These are phyloP conservation scores for Tolypocladium tundrense DNA, from an alignment of 2,329 filamentous ascomycete genomes.

Conservation along the genomic window DNA sequence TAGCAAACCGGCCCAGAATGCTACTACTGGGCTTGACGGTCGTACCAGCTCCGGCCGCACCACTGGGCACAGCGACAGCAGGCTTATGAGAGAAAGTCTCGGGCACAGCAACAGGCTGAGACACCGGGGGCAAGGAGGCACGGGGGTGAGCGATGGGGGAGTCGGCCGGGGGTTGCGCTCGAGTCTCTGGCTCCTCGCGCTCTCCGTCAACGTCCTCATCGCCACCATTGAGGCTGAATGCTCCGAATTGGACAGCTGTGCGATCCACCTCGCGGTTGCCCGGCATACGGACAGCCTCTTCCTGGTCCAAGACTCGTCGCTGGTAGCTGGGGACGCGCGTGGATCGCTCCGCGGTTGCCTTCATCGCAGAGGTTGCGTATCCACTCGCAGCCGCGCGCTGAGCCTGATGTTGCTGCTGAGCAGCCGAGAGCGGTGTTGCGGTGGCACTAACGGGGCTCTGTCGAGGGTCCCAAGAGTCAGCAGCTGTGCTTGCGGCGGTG, in stretches of 20 bases:
- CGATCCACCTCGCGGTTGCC: constrained; percentile 92
- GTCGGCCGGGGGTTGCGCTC: constrained; percentile 84
- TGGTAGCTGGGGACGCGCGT: constrained; percentile 70
- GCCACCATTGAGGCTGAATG: constrained; percentile 76
- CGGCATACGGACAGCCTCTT: constrained; percentile 97
- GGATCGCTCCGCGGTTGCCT: constrained; percentile 56
- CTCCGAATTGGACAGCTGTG: constrained; percentile 90
- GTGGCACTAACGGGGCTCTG: constrained; percentile 47
- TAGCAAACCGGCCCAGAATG: not conserved
- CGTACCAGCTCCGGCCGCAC: constrained; percentile 24
- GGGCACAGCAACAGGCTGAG: constrained; percentile 42
- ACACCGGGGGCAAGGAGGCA: constrained; percentile 71
- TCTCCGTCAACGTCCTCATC: constrained; percentile 90
- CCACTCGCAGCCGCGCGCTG: constrained; percentile 49
- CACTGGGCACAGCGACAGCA: constrained; percentile 30
- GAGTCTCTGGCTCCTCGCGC: constrained; percentile 88
- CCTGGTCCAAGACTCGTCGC: constrained; percentile 82
- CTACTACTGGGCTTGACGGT: constrained; percentile 7
- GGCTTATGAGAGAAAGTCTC: constrained; percentile 49
- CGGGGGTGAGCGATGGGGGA: constrained; percentile 80
- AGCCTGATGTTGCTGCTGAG: constrained; percentile 50
- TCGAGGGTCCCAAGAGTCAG: constrained; percentile 73
- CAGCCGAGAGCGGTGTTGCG: constrained; percentile 55
- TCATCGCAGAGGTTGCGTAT: constrained; percentile 71
- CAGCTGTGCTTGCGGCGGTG: constrained; percentile 80